Conservation (phyloP, 2,329 filamentous ascomycete genomes). For the Fonsecaea multimorphosa region DNA sequence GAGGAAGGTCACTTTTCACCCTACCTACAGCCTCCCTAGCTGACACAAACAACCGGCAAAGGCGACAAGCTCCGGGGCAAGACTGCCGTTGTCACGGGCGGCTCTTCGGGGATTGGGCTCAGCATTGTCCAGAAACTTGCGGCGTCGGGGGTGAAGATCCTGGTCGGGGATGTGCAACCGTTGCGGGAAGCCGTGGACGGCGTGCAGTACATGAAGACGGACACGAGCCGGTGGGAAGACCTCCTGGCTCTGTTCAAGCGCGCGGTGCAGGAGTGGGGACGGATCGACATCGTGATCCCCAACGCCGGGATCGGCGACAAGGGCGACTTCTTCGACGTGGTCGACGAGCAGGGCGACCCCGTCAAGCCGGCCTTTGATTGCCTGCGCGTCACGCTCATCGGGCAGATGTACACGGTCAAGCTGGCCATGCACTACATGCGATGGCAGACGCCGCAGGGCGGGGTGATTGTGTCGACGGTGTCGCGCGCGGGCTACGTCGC, state of each 20-base stretch:
- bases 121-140: neutral
- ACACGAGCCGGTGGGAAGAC: neutral
- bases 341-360: neutral
- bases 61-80: slow-evolving; percentile 2
- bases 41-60: neutral
- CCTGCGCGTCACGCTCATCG: neutral
- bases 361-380: neutral
- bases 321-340: slow-evolving; percentile 4
- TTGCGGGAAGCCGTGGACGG: neutral
- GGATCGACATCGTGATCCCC: neutral
- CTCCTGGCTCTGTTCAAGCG: neutral
- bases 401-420: slow-evolving; percentile 4
- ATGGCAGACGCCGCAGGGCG: neutral
- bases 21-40: too few relatives aligned
- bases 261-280: neutral
- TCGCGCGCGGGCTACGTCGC: neutral
- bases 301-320: slow-evolving; percentile 1
- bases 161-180: neutral
- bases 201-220: neutral
- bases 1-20: too few relatives aligned
- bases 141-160: neutral
- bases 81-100: neutral
- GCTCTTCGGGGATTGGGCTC: neutral
- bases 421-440: slow-evolving; percentile 3
- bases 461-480: neutral